Conservation (phyloP, 2,329 filamentous ascomycete species). For the Colletotrichum camelliae region DNA sequence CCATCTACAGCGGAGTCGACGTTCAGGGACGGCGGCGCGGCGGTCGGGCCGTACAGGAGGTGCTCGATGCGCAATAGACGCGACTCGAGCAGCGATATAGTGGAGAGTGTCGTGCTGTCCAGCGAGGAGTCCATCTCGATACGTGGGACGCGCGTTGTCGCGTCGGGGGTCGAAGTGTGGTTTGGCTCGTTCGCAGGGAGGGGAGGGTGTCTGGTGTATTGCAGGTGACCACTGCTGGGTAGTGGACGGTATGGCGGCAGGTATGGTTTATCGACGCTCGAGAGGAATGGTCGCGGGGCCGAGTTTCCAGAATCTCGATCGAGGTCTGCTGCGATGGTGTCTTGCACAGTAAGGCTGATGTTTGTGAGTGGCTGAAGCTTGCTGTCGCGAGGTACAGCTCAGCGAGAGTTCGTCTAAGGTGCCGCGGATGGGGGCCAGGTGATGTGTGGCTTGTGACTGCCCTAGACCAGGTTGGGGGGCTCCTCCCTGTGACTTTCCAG, state of each 20-base stretch:
- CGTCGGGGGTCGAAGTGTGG: neutral
- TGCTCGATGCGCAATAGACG: constrained; percentile 67
- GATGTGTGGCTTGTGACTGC: constrained; percentile 13
- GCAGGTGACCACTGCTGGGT: neutral
- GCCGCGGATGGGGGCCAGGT: neutral
- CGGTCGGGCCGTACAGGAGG: constrained; percentile 55
- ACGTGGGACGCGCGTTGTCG: neutral
- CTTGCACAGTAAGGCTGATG: neutral
- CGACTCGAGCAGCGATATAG: constrained; percentile 61
- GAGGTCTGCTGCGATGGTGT: neutral
- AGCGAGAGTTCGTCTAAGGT: neutral
- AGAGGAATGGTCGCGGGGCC: neutral
- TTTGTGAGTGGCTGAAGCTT: constrained; percentile 1
- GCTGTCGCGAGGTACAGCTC: neutral
- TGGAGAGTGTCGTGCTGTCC: constrained; percentile 59
- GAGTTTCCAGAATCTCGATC: neutral
- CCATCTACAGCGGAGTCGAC: constrained; percentile 46
- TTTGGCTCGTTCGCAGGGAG: neutral
- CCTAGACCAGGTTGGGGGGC: neutral
- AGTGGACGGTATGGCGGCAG: neutral
- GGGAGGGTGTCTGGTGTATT: neutral
- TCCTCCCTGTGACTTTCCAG: neutral
- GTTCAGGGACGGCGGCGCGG: constrained; percentile 35
- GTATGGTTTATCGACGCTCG: neutral
- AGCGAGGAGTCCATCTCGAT: constrained; percentile 40